Conservation (phyloP, 352 stramenopile species). For the Aphanomyces cochlioides region DNA sequence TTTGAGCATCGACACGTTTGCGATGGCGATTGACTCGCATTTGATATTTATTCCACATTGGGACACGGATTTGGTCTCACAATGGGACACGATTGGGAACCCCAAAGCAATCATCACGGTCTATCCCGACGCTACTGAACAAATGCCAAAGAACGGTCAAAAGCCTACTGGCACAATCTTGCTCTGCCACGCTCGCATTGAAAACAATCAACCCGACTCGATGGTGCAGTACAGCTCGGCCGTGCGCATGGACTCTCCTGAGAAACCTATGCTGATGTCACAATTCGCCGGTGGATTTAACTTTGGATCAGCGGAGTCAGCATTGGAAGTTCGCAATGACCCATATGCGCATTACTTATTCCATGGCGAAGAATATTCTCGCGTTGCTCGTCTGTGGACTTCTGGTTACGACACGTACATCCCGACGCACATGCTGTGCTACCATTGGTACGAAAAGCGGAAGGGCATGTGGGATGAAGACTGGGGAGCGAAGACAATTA, state of each 20-base stretch:
- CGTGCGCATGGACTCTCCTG: neutral
- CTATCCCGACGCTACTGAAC: conserved; percentile 7
- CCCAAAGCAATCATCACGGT: conserved; percentile 23
- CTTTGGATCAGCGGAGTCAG: conserved; percentile 18
- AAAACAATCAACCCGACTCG: conserved; percentile 53
- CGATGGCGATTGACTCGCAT: conserved; percentile 19
- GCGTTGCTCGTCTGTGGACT: conserved; percentile 47
- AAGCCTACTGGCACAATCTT: neutral
- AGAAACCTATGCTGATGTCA: conserved; percentile 17
- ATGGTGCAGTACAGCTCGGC: conserved; percentile 24
- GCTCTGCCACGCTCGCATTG: conserved; percentile 60
- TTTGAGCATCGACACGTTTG: conserved; percentile 12
- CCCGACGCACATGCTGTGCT: conserved; percentile 62
- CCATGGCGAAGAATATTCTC: conserved; percentile 59
- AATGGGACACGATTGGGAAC: conserved; percentile 27
- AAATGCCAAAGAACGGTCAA: neutral
- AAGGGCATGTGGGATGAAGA: conserved; percentile 79
- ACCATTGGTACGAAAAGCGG: conserved; percentile 76
- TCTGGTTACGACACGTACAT: conserved; percentile 59
- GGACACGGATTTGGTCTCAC: conserved; percentile 14
- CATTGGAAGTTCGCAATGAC: conserved; percentile 19
- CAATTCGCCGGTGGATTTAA: conserved; percentile 26
- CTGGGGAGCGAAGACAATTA: conserved; percentile 59
- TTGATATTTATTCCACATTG: conserved; percentile 17
- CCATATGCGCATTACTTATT: conserved; percentile 20